A percentile compares a stretch with the other conserved stretches of the same genome.
phyloP scores from a whole-genome alignment of 2,329 filamentous ascomycete species.

The Neofusicoccum cordaticola region DNA sequence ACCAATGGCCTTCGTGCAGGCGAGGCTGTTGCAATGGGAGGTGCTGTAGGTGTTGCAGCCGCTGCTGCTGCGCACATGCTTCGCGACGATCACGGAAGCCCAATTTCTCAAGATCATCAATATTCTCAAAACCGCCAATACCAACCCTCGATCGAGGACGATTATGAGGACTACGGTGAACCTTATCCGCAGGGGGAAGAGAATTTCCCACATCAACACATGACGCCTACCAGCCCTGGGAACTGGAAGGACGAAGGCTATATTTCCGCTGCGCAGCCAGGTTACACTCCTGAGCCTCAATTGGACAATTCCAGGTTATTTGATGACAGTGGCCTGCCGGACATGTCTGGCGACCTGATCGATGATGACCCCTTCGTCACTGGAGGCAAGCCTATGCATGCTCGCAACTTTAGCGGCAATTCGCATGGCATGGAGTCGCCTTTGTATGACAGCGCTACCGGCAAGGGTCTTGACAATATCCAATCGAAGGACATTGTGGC shows the following conservation, averaged over 20 bases:
- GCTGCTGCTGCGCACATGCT: conserved; percentile 42
- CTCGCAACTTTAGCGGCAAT: conserved; percentile 76
- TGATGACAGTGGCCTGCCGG: conserved; percentile 57
- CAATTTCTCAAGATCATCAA: conserved; percentile 27
- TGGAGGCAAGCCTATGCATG: conserved; percentile 47
- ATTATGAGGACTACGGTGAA: conserved; percentile 33
- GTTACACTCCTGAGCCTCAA: conserved; percentile 46
- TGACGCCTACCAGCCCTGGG: conserved; percentile 50
- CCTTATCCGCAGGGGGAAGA: conserved; percentile 25
- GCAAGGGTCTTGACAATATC: conserved; percentile 83
- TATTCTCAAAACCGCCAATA: conserved; percentile 27
- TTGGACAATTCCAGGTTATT: conserved; percentile 45
- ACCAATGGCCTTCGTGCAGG: conserved; percentile 31
- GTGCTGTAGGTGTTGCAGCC: conserved; percentile 54
- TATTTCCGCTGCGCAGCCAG: conserved; percentile 69
- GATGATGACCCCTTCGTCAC: conserved; percentile 65
- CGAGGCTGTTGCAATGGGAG: conserved; percentile 46
- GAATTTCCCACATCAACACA: background rate
- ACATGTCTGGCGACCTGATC: conserved; percentile 48
- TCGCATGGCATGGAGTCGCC: conserved; percentile 89
- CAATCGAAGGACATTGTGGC: conserved; percentile 96
- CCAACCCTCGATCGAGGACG: conserved; percentile 39
- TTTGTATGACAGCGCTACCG: conserved; percentile 85
- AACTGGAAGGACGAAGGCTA: conserved; percentile 78
- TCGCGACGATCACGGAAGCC: conserved; percentile 26